Conservation (phyloP, 257 asterid species). For the Solanum clarkiae region DNA sequence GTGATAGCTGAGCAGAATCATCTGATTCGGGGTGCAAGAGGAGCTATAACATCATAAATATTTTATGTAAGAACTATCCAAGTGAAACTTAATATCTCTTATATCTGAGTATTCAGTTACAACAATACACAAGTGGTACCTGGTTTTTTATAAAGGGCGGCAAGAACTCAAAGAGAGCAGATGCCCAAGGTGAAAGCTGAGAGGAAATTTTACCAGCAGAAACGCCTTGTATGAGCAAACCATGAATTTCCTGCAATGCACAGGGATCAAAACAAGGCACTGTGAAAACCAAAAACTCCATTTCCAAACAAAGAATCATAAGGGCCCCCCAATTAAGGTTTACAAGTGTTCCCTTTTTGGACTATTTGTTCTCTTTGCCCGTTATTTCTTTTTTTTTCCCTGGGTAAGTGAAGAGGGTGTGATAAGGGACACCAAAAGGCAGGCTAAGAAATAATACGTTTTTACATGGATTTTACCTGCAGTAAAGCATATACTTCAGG, state of each 20-base stretch:
- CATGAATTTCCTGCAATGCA: conserved; percentile 71
- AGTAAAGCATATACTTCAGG: conserved; percentile 91
- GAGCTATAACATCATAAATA: conserved; percentile 35
- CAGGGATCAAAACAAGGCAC: neutral
- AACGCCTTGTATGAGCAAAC: conserved; percentile 73
- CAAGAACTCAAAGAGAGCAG: conserved; percentile 79
- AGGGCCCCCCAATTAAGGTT: neutral
- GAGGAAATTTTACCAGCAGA: conserved; percentile 66
- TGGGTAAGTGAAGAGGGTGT: neutral
- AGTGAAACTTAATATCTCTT: neutral
- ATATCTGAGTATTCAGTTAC: neutral
- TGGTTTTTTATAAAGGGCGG: conserved; percentile 83
- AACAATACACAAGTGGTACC: conserved; percentile 20
- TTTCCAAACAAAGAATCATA: neutral
- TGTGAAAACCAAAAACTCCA: neutral
- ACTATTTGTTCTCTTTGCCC: neutral
- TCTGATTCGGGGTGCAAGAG: conserved; percentile 94
- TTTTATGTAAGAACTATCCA: conserved; percentile 10
- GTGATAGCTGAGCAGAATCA: conserved; percentile 96
- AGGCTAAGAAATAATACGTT: neutral
- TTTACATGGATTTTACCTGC: conserved; percentile 37
- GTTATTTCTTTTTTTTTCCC: neutral
- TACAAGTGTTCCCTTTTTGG: neutral
- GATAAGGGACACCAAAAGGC: neutral
- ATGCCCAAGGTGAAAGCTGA: conserved; percentile 97